Base-by-base conservation (phyloP, 345 rosid genomes). In the Syzygium oleosum region DNA sequence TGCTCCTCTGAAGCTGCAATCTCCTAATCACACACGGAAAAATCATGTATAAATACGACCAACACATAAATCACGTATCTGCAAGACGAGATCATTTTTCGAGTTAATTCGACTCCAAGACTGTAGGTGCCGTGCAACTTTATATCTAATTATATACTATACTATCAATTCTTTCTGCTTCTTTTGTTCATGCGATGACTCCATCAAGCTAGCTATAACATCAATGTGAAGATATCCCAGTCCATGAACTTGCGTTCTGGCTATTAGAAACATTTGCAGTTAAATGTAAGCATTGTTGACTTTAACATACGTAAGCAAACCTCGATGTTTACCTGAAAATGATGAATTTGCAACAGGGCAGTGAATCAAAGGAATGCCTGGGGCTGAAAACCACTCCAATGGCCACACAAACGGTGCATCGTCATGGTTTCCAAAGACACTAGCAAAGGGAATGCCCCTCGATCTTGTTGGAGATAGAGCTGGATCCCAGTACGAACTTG, bases 351-450 rank as follows among this genome's bases (percentile, higher is more conserved):
- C 84, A 5, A 27, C 51, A 17, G 95, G 94, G 73, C 99, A 96
- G 34, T 22, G 84, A 90, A 93, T 52, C 41, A 86, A 94, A 87
- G 99, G 99, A 85, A 95, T 89, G 55, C 98, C 98, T 3, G 94
- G 79, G 87, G 94, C 68, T 2, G 96, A 95, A 90, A 97, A 96
- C 99, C 99, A 97, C 84, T 92, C 93, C 68, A 93, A 61, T 16
- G 97, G 99, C 99, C 99, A 95, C 55, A 80, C 92, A 8, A 97
- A 97, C 2, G 95, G 86, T 6, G 98, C 96, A 52, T 97, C 98
- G 15, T 97, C 98, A 52, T 96, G 99, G 93, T 96, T 96, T 80
- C 99, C 98, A 88, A 95, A 95, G 43, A 96, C 90, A 87, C 93
- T 94, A 11, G 98, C 93, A 93, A 96, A 97, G 1, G 98, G 97